phyloP scores from a whole-genome alignment of 2,329 filamentous ascomycete species.

The Cordyceps fumosorosea region DNA sequence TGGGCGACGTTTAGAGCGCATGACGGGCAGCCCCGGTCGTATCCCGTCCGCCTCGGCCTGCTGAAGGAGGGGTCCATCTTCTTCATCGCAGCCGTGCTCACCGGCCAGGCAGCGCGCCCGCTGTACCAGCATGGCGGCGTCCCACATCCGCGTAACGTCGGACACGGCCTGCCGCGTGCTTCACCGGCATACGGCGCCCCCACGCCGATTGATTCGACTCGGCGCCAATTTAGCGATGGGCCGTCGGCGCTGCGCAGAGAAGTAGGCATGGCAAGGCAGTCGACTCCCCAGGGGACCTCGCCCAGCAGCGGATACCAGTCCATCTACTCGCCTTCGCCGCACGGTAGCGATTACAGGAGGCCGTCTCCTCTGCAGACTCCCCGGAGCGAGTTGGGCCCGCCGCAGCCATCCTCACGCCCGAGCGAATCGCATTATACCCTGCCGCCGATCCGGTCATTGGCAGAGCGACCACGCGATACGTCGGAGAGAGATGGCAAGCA shows the following conservation, averaged over 20 bases:
- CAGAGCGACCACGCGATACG: constrained; percentile 20
- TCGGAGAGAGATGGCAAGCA: neutral
- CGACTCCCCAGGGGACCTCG: neutral
- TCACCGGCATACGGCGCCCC: neutral
- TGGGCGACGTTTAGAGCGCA: constrained; percentile 46
- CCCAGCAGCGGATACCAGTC: constrained; percentile 6
- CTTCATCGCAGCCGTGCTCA: constrained; percentile 50
- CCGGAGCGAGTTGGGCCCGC: constrained; percentile 37
- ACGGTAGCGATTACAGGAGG: constrained; percentile 38
- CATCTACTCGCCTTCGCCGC: constrained; percentile 39
- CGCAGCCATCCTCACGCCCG: constrained; percentile 24
- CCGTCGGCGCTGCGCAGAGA: constrained; percentile 8
- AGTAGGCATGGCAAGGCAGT: neutral
- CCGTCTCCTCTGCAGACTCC: constrained; percentile 46
- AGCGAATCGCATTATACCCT: constrained; percentile 35
- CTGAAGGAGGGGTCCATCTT: constrained; percentile 56
- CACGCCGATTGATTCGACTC: constrained; percentile 32
- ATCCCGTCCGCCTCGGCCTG: constrained; percentile 47
- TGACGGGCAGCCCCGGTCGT: constrained; percentile 45
- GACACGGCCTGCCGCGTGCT: neutral
- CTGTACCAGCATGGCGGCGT: constrained; percentile 28
- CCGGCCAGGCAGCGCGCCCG: constrained; percentile 26
- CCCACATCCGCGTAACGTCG: constrained; percentile 32
- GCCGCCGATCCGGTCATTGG: constrained; percentile 40
- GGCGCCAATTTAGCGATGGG: constrained; percentile 34